Conservation (phyloP, 495 filamentous ascomycete genomes). For the Daldinia grandis region DNA sequence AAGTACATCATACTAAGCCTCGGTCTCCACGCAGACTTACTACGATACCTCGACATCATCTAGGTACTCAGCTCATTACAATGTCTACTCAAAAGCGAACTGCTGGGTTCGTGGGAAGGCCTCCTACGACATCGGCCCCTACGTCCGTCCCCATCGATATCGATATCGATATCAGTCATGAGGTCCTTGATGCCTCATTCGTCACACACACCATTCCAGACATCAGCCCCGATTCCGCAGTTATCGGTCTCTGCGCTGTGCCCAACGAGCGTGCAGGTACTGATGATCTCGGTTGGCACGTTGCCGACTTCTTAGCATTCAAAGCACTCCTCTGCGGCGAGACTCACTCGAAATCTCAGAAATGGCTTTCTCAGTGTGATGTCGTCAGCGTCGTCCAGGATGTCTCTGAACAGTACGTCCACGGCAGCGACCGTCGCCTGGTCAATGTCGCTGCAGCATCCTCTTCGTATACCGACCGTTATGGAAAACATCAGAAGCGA, state of each 20-base stretch:
- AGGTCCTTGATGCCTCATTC: constrained; percentile 38
- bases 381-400: constrained; percentile 22
- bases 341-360: constrained; percentile 35
- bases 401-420: constrained; percentile 29
- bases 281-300: constrained; percentile 49
- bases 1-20: background rate
- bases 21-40: background rate
- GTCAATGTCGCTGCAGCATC: constrained; percentile 6
- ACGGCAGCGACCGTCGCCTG: constrained; percentile 23
- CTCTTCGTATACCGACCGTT: constrained; percentile 1
- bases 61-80: background rate
- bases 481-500: constrained; percentile 8
- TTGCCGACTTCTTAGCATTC: constrained; percentile 50
- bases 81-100: background rate
- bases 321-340: constrained; percentile 46
- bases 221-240: constrained; percentile 33
- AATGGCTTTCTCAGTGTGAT: constrained; percentile 45
- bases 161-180: background rate
- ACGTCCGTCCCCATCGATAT: background rate
- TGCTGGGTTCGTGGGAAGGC: background rate
- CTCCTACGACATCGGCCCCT: background rate
- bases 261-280: constrained; percentile 35
- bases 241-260: constrained; percentile 49
- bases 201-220: constrained; percentile 47
- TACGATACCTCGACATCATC: background rate